Percentiles rank a stretch among this genome's conserved stretches.
Conservation (phyloP, 345 rosid genomes). For the Brassica rapa region DNA sequence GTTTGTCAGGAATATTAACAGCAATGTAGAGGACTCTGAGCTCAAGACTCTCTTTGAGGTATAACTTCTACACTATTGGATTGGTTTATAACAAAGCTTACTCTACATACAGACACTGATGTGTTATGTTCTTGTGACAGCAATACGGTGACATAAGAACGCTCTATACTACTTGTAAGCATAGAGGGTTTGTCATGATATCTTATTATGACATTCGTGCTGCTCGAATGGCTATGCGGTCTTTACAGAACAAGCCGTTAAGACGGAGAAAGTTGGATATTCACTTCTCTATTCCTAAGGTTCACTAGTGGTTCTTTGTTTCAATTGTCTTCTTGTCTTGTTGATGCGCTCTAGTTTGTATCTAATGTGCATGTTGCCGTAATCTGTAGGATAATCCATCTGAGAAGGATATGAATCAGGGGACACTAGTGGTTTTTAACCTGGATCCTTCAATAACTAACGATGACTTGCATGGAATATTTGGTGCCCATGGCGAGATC, state of each 20-base stretch:
- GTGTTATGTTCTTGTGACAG: conserved; percentile 40
- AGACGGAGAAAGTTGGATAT: conserved; percentile 83
- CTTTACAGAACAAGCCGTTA: conserved; percentile 75
- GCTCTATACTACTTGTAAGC: conserved; percentile 80
- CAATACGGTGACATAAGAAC: conserved; percentile 86
- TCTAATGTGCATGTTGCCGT: neutral
- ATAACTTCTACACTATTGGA: conserved; percentile 10
- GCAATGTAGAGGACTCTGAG: conserved; percentile 79
- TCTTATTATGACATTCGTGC: conserved; percentile 85
- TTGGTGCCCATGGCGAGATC: conserved; percentile 82
- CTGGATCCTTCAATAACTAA: conserved; percentile 81
- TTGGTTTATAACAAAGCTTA: neutral
- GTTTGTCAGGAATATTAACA: conserved; percentile 79
- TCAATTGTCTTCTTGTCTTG: neutral
- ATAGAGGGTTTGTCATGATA: conserved; percentile 91
- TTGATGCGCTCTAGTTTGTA: conserved; percentile 1
- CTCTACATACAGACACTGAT: conserved; percentile 20
- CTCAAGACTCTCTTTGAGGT: conserved; percentile 75
- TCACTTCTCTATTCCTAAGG: conserved; percentile 93
- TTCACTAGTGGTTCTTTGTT: conserved; percentile 14
- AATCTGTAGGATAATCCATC: conserved; percentile 72
- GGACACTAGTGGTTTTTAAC: conserved; percentile 77
- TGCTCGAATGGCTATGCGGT: conserved; percentile 83
- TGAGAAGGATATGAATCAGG: conserved; percentile 70
- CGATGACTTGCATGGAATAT: conserved; percentile 75